These are phyloP conservation scores for Ulmus americana DNA, from an alignment of 331 rosid species.

Conservation along the genomic window DNA sequence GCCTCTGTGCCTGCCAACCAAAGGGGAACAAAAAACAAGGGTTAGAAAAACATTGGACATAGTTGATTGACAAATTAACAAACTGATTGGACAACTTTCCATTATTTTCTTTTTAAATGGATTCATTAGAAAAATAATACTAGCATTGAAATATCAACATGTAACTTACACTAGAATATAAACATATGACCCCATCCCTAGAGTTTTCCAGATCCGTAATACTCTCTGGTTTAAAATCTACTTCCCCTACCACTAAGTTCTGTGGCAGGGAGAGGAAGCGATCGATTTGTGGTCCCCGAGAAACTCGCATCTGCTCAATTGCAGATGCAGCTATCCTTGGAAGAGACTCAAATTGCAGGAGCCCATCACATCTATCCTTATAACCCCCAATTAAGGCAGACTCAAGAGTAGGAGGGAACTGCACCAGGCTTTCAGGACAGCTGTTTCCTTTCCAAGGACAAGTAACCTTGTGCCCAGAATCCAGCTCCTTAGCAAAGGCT, in stretches of 20 bases:
- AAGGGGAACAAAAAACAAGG: slow-evolving; percentile 11
- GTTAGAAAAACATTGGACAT: slow-evolving; percentile 22
- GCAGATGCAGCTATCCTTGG: slow-evolving; percentile 78
- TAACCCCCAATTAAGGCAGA: slow-evolving; percentile 86
- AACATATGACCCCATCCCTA: slow-evolving; percentile 60
- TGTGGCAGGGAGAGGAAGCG: slow-evolving; percentile 60
- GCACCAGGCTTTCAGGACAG: slow-evolving; percentile 98
- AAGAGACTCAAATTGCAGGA: slow-evolving; percentile 68
- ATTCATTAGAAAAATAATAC: background rate
- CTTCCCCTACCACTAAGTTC: slow-evolving; percentile 53
- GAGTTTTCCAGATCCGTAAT: slow-evolving; percentile 64
- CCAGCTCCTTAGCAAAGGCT: slow-evolving; percentile 83
- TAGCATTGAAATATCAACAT: slow-evolving; percentile 11
- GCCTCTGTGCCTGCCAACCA: slow-evolving; percentile 77
- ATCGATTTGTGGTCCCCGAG: slow-evolving; percentile 69
- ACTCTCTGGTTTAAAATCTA: slow-evolving; percentile 55
- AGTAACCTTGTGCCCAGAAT: slow-evolving; percentile 62
- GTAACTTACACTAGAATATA: slow-evolving; percentile 68
- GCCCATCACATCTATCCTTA: slow-evolving; percentile 98
- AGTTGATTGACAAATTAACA: background rate
- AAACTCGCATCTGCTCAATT: slow-evolving; percentile 67
- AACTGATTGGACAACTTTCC: background rate
- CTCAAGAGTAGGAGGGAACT: slow-evolving; percentile 88
- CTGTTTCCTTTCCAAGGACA: slow-evolving; percentile 96
- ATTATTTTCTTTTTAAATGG: background rate